These are phyloP conservation scores for Elsinoe necatrix DNA, from an alignment of 2,329 filamentous ascomycete genomes.

Conservation along the genomic window DNA sequence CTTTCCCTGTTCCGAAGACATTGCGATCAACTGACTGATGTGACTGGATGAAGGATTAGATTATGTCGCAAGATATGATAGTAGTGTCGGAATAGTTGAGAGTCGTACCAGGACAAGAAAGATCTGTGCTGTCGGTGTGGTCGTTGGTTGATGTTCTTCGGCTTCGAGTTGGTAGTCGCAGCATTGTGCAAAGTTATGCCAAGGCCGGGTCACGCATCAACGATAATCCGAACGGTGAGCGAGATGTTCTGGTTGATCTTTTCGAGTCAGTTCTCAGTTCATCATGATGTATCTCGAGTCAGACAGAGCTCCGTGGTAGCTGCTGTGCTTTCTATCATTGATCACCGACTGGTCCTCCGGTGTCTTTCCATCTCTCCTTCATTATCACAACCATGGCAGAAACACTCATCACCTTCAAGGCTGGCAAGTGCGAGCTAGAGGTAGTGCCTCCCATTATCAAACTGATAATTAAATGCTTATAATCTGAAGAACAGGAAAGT, in stretches of 20 bases:
- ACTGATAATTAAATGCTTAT: slow-evolving; percentile 13
- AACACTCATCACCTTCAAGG: slow-evolving; percentile 93
- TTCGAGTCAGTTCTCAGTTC: background rate
- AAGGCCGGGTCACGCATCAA: background rate
- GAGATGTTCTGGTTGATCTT: background rate
- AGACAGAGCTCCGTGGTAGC: no score
- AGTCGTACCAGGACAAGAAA: slow-evolving; percentile 7
- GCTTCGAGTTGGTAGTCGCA: slow-evolving; percentile 6
- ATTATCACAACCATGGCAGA: slow-evolving; percentile 55
- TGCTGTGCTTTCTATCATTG: no score
- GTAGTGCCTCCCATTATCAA: slow-evolving; percentile 47
- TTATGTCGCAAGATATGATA: background rate
- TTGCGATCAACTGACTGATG: slow-evolving; percentile 14
- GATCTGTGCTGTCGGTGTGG: slow-evolving; percentile 2
- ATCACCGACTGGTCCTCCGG: no score
- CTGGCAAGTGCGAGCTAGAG: slow-evolving; percentile 76
- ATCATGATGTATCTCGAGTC: no score
- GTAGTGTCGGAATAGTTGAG: background rate
- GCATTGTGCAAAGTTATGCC: slow-evolving; percentile 6
- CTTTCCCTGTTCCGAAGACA: slow-evolving; percentile 38
- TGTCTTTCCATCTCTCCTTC: no score
- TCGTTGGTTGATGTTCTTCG: slow-evolving; percentile 10
- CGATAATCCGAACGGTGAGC: background rate
- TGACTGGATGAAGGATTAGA: slow-evolving; percentile 4
- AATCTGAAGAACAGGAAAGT: slow-evolving; percentile 53